Conservation (phyloP, 2,329 filamentous ascomycete species). For the Aspergillus amoenus region DNA sequence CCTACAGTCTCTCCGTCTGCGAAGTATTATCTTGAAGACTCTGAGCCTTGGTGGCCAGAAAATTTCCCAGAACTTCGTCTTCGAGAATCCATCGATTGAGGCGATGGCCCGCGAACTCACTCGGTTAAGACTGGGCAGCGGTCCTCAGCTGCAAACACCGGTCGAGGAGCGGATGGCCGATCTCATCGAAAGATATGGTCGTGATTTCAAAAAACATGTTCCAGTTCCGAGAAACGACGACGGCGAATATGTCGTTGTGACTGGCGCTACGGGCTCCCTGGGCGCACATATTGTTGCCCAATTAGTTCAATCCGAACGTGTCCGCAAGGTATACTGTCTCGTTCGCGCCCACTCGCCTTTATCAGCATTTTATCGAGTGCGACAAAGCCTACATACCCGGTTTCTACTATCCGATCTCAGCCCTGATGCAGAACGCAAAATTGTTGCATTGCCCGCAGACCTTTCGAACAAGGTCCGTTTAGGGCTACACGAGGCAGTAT, state of each 20-base stretch:
- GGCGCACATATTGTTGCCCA: slow-evolving; percentile 59
- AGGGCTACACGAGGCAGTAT: slow-evolving; percentile 47
- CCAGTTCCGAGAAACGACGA: slow-evolving; percentile 14
- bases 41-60: slow-evolving; percentile 15
- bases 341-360: slow-evolving; percentile 49
- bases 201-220: slow-evolving; percentile 26
- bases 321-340: slow-evolving; percentile 52
- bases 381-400: slow-evolving; percentile 41
- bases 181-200: slow-evolving; percentile 48
- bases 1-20: slow-evolving; percentile 22
- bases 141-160: slow-evolving; percentile 18
- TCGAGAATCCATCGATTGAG: slow-evolving; percentile 21
- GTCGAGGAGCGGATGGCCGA: slow-evolving; percentile 45
- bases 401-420: slow-evolving; percentile 11
- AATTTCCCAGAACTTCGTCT: slow-evolving; percentile 22
- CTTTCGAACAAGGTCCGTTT: slow-evolving; percentile 47
- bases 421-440: slow-evolving; percentile 29
- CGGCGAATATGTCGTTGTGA: slow-evolving; percentile 46
- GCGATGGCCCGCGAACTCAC: slow-evolving; percentile 21
- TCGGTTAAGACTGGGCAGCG: slow-evolving; percentile 10
- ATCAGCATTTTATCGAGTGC: slow-evolving; percentile 46
- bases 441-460: slow-evolving; percentile 49
- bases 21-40: slow-evolving; percentile 16
- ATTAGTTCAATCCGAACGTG: slow-evolving; percentile 39
- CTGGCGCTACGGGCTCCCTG: slow-evolving; percentile 65